Base-by-base conservation (phyloP, 106 monocot species). In the Dendrobium nobile region DNA sequence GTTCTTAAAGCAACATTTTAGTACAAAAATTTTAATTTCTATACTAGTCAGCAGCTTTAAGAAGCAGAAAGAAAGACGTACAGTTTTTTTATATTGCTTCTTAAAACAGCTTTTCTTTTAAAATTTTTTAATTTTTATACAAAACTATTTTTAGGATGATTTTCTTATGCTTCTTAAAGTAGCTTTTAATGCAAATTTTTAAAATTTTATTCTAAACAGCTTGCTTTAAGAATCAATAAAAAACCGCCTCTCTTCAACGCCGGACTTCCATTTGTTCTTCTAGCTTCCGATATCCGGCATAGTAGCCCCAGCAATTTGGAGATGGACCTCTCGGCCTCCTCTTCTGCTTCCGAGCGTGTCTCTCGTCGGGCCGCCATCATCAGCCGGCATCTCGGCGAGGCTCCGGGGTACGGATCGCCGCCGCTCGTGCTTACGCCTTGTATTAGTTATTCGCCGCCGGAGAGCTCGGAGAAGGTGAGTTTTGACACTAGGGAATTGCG, bases 401-500 rank as follows among this genome's bases (percentile, higher is more conserved):
- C 15, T 17, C 7, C 58, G 9, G 28, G 75, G 11, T n/a, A 16
- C 72, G 54, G 28, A 3, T 20, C 19, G 1, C 40, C 54, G 48
- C 26, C 47, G 48, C 33, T 81, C 73, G 41, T 40, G 17, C 67
- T 67, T 9, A 79, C 73, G 4, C 73, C 83, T 5, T 78, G 78
- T 22, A 42, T 79, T 9, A 73, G 54, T 78, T 78, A 73, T 73
- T 73, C 58, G 22, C 73, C 83, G 9, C 73, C 83, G 42, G 76
- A 76, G 8, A 7, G 9, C n/a, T 73, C 83, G 1, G 83, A 73
- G 40, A 56, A 72, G 26, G 47, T 67, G n/a, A 48, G 24, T 0
- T 83, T 83, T 22, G 80, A 84, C 76, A 8, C 82, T 22, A 40
- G 54, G 33, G 81, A 82, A 47, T 78, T 98, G 61, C 89, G 98